Evolutionary conservation across 2,329 filamentous ascomycete species (phyloP), one percentile per base, ranked within the genome.

Genomic region (Lasiodiplodia sp.): DNA sequence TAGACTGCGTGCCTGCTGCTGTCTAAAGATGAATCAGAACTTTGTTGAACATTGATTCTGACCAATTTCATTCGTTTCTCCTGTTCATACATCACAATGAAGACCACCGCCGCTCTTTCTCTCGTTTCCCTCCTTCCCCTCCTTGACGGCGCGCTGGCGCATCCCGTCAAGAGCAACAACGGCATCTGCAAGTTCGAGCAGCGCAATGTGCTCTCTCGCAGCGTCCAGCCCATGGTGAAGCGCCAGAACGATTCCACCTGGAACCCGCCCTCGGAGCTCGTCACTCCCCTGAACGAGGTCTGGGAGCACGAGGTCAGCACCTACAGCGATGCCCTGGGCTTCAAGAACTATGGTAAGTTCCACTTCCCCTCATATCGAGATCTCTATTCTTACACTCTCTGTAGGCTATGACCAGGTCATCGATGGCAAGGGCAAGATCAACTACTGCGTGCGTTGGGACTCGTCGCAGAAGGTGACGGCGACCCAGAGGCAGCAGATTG

Each of bases 401-500:
- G 1, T 14, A 55, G 51, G 53, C 25, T 56, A 37, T 25, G 40
- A 62, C 57, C 73, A 75, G 64, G 70, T 77, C 68, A 72, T 77
- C 14, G 75, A 69, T 28, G 71, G 53, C 68, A 73, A 77, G 64
- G 75, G 81, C 72, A 77, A 73, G 70, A 73, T 82, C 71, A 79
- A 81, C 70, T 78, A 80, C 72, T 84, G 82, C 65, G 81, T 84
- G 4, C 79, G 83, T 52, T 84, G 83, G 83, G 82, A 84, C 68
- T 82, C 80, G 0, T 76, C 71, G 28, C 71, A 75, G 4, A 72
- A 75, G 1, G 77, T 83, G 8, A 79, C 78, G 0, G 79, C 78
- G 8, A 80, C 75, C 1, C 78, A 83, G 69, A 80, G 82, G 16
- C 73, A 73, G 16, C 72, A 81, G 63, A 72, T 83, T 37, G 77